These are phyloP conservation scores for Leptosphaerulina australis DNA, from an alignment of 2,329 filamentous ascomycete genomes.

Conservation along the genomic window DNA sequence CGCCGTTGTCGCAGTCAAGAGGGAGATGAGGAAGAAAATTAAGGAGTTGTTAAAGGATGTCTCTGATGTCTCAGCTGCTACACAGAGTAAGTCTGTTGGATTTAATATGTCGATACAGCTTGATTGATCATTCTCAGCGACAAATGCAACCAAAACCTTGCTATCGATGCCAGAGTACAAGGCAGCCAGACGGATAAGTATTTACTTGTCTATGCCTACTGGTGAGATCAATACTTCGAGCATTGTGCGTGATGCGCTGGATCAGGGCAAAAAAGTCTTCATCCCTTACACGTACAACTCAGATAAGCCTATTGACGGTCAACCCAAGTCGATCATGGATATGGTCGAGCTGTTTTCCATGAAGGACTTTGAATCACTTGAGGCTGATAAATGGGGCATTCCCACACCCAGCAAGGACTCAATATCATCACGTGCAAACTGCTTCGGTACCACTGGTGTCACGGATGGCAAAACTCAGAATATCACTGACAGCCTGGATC, in stretches of 20 bases:
- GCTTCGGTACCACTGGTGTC: constrained; percentile 69
- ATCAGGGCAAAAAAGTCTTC: constrained; percentile 81
- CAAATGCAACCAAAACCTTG: constrained; percentile 67
- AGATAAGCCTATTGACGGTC: constrained; percentile 45
- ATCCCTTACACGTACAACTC: constrained; percentile 84
- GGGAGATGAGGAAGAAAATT: constrained; percentile 73
- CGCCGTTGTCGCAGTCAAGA: constrained; percentile 71
- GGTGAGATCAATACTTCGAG: constrained; percentile 83
- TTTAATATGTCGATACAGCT: not conserved
- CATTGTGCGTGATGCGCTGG: constrained; percentile 82
- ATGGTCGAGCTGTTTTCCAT: constrained; percentile 82
- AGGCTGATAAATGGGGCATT: constrained; percentile 89
- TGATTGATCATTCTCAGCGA: constrained; percentile 58
- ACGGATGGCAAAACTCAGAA: constrained; percentile 45
- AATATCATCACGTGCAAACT: constrained; percentile 70
- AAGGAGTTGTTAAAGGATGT: constrained; percentile 69
- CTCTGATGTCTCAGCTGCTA: constrained; percentile 64
- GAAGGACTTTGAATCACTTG: constrained; percentile 77
- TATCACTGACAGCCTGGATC: constrained; percentile 65
- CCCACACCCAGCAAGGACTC: constrained; percentile 76
- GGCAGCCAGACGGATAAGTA: constrained; percentile 74
- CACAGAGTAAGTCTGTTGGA: constrained; percentile 68
- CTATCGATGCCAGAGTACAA: constrained; percentile 74
- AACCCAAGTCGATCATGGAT: constrained; percentile 80
- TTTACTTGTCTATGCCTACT: constrained; percentile 92